phyloP scores from a whole-genome alignment of 2,329 filamentous ascomycete species.

The Neurospora sp. region DNA sequence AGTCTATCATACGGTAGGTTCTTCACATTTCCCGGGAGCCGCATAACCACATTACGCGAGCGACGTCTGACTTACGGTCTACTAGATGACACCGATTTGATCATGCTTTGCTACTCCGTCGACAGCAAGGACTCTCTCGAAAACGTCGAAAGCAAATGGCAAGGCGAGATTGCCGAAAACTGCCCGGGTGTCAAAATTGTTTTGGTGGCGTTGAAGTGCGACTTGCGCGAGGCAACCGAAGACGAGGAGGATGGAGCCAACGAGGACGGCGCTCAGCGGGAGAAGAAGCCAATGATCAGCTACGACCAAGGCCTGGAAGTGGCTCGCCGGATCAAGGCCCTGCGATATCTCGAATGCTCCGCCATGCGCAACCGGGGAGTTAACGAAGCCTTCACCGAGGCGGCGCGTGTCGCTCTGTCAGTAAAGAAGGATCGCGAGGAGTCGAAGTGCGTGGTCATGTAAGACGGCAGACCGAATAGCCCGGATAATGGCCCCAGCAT shows the following conservation, averaged over 20 bases:
- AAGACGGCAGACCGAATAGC: constrained; percentile 12
- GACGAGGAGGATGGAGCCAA: constrained; percentile 52
- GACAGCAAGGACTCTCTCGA: constrained; percentile 94
- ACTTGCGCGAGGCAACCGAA: constrained; percentile 68
- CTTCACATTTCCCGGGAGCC: neutral
- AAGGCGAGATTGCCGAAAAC: constrained; percentile 95
- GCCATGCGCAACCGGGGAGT: constrained; percentile 97
- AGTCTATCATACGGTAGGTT: constrained; percentile 80
- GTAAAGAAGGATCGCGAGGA: constrained; percentile 57
- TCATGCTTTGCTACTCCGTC: constrained; percentile 98
- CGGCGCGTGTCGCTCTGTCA: constrained; percentile 80
- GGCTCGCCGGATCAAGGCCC: constrained; percentile 79
- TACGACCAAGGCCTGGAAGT: constrained; percentile 90
- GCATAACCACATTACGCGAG: neutral
- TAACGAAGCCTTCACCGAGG: constrained; percentile 97
- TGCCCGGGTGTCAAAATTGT: constrained; percentile 93
- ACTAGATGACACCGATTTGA: constrained; percentile 78
- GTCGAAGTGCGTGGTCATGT: constrained; percentile 53
- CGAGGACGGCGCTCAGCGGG: constrained; percentile 30
- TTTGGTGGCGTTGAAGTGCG: constrained; percentile 91
- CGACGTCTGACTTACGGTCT: constrained; percentile 7
- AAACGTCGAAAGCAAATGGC: constrained; percentile 98
- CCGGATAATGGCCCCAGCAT: neutral
- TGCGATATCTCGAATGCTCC: constrained; percentile 95
- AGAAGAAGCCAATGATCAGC: constrained; percentile 67